Evolutionary conservation across 768 basidiomycete species (phyloP).

Genomic region (Pleurotus sapidus): DNA sequence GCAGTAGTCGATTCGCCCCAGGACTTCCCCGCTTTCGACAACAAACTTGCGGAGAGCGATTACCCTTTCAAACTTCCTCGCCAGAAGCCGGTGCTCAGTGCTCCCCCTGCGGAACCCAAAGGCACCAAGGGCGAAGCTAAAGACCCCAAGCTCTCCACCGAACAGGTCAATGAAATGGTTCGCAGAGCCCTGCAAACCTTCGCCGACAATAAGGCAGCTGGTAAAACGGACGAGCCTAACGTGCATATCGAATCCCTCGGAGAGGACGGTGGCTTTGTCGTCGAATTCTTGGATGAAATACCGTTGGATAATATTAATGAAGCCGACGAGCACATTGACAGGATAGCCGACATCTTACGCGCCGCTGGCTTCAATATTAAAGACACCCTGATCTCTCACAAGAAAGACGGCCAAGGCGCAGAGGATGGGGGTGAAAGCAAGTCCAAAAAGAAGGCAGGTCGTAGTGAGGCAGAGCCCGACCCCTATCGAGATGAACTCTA

Average conservation of each 20-base stretch:
- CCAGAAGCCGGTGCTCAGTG: slow-evolving; percentile 46
- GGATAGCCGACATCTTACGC: slow-evolving; percentile 47
- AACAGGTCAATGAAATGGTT: slow-evolving; percentile 15
- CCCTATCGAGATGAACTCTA: slow-evolving; percentile 8
- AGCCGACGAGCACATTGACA: slow-evolving; percentile 29
- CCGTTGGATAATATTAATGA: slow-evolving; percentile 34
- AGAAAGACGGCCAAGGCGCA: slow-evolving; percentile 23
- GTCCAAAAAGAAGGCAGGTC: slow-evolving; percentile 19
- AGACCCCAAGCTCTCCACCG: not conserved
- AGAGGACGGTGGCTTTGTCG: slow-evolving; percentile 38
- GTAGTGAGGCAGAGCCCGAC: not conserved
- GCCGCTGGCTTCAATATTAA: slow-evolving; percentile 51
- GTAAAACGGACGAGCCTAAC: slow-evolving; percentile 15
- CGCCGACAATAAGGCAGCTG: slow-evolving; percentile 16
- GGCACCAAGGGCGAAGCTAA: slow-evolving; percentile 11
- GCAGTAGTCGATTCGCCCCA: slow-evolving; percentile 54
- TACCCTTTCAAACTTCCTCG: slow-evolving; percentile 52
- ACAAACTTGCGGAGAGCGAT: slow-evolving; percentile 46
- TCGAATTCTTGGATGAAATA: slow-evolving; percentile 44
- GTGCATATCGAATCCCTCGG: slow-evolving; percentile 39
- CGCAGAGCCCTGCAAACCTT: slow-evolving; percentile 26
- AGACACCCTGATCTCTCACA: slow-evolving; percentile 25
- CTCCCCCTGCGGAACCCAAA: slow-evolving; percentile 24
- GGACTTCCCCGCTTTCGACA: slow-evolving; percentile 20
- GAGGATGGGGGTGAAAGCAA: slow-evolving; percentile 27